Evolutionary conservation across 2,329 filamentous ascomycete species (phyloP).

Genomic region (Hypoxylon rubiginosum): DNA sequence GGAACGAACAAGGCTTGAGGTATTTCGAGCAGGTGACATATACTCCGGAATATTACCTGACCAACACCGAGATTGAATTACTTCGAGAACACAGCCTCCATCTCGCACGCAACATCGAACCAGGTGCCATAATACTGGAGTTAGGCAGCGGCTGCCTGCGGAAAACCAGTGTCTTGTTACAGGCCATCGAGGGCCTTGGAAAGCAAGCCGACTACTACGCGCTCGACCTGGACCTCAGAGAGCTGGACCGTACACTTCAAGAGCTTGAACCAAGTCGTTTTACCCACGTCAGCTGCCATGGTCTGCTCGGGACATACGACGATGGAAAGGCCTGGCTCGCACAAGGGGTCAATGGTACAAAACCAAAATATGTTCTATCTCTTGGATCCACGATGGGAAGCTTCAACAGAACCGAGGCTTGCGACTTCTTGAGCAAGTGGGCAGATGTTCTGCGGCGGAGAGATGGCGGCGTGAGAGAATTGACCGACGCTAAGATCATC

Average conservation of each 20-base stretch:
- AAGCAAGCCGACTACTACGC: conserved; percentile 12
- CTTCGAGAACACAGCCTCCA: conserved; percentile 8
- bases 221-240: conserved; percentile 13
- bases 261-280: conserved; percentile 9
- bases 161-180: conserved; percentile 8
- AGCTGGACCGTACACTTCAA: conserved; percentile 7
- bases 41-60: conserved; percentile 14
- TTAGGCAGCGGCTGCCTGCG: conserved; percentile 16
- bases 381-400: conserved; percentile 13
- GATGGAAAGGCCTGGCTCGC: conserved; percentile 11
- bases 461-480: neutral
- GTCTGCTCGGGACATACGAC: conserved; percentile 13
- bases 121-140: conserved; percentile 11
- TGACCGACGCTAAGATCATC: conserved; percentile 5
- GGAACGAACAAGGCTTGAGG: conserved; percentile 16
- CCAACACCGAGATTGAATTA: conserved; percentile 7
- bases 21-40: conserved; percentile 14
- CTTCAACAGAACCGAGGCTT: conserved; percentile 5
- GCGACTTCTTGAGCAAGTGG: conserved; percentile 4
- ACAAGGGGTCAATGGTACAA: neutral
- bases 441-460: neutral
- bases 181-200: conserved; percentile 1
- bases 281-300: conserved; percentile 9
- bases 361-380: conserved; percentile 11
- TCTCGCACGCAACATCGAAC: conserved; percentile 6